A percentile compares a stretch with the other conserved stretches of the same genome.
phyloP scores from a whole-genome alignment of 306 rosid genomes.

The Rubus idaeus region DNA sequence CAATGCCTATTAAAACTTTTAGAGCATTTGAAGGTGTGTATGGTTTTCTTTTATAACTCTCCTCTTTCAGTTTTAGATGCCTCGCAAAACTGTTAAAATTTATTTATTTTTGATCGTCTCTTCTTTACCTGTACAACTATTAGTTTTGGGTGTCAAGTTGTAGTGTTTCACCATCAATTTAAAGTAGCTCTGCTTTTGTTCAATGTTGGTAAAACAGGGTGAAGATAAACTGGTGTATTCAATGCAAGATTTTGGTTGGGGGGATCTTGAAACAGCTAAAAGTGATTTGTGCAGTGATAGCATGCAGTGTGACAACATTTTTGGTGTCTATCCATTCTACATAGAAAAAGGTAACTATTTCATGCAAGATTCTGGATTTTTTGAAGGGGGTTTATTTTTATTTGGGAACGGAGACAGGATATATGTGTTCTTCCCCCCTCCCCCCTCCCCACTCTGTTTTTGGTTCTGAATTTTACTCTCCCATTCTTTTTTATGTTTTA shows the following conservation, averaged over 20 bases:
- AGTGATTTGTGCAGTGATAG: conserved; percentile 34
- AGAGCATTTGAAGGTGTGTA: conserved; percentile 52
- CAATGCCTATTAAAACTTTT: conserved; percentile 59
- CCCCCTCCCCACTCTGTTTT: neutral
- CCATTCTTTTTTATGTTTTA: neutral
- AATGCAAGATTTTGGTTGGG: conserved; percentile 75
- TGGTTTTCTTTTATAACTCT: conserved; percentile 4
- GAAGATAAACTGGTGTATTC: conserved; percentile 31
- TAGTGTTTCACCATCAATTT: neutral
- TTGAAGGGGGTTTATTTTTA: neutral
- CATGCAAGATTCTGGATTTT: neutral
- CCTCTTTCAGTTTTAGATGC: neutral
- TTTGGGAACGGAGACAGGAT: neutral
- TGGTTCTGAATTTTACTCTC: neutral
- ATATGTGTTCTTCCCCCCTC: neutral
- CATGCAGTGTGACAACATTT: conserved; percentile 39
- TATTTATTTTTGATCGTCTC: neutral
- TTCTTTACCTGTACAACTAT: neutral
- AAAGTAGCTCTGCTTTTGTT: neutral
- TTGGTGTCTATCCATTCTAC: conserved; percentile 78
- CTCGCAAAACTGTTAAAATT: neutral
- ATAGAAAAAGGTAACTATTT: conserved; percentile 62
- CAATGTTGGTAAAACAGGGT: conserved; percentile 43
- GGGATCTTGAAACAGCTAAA: conserved; percentile 37
- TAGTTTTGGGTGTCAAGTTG: neutral